Base-by-base conservation (phyloP, 1,284 basidiomycete genomes). In the Trichosporon sp. region DNA sequence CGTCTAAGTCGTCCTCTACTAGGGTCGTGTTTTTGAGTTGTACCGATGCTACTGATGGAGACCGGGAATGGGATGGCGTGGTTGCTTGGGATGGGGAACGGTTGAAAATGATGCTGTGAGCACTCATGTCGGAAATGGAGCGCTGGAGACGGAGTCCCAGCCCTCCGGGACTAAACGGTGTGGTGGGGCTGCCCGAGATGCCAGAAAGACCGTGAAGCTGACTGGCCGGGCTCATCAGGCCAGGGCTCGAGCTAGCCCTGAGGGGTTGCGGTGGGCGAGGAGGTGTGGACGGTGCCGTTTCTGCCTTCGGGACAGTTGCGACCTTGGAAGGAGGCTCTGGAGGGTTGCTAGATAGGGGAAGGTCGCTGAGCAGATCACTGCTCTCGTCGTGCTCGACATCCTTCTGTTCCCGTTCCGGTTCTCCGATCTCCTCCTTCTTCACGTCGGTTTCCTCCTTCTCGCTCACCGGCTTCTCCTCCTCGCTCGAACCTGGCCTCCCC, bases 201-300 rank as follows among this genome's bases (percentile, higher is more conserved):
- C 59, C 59, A 63, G 59, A 35, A 35, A 63, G 59, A n/a, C 59
- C 59, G 59, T 63, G 59, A 6, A 63, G 59, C 59, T 63, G 59
- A 63, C 59, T 63, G 59, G 59, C 59, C 31, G 59, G 59, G 59
- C 59, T 63, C 32, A 37, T 16, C 59, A 63, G 59, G 59, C 59
- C 59, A 63, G 59, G 59, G 59, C 59, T 63, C 59, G 59, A 63
- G 59, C 59, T 35, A 63, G 59, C 59, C 59, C 59, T 35, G n/a
- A 35, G 59, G 59, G 59, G 31, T 32, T n/a, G 59, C 32, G 59
- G 59, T n/a, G 59, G 59, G 31, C 59, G 59, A 37, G 59, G 31
- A 14, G 59, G 59, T 37, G 59, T 63, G 12, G 59, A 10, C 32
- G 59, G 59, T 35, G 31, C 59, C 31, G 32, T 35, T 35, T 32